A percentile compares a stretch with the other conserved stretches of the same genome.
Conservation (phyloP, 768 basidiomycete species). For the Symmetrospora coprosmae region DNA sequence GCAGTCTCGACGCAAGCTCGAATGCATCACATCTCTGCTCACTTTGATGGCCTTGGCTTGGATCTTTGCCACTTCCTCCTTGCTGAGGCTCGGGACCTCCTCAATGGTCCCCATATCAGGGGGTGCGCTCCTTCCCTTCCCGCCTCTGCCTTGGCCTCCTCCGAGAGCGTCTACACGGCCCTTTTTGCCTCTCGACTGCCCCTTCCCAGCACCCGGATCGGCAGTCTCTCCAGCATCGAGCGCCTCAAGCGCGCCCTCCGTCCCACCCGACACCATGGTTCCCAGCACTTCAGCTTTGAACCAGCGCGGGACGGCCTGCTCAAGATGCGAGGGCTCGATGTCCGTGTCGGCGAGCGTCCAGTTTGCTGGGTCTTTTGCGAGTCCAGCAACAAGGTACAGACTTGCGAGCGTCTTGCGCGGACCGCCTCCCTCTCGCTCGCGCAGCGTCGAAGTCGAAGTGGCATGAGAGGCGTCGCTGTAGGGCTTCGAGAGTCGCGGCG, state of each 20-base stretch:
- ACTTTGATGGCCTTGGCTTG: conserved; percentile 82
- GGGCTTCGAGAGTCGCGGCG: neutral
- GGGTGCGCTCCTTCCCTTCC: conserved; percentile 44
- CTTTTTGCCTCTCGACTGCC: conserved; percentile 52
- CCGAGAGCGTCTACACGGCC: too few species aligned
- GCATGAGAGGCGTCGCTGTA: neutral
- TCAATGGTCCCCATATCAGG: neutral
- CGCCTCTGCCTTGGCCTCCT: too few species aligned
- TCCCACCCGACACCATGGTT: conserved; percentile 69
- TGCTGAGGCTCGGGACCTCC: conserved; percentile 46
- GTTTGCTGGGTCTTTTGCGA: conserved; percentile 74
- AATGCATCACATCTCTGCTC: conserved; percentile 22
- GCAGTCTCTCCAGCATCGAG: conserved; percentile 40
- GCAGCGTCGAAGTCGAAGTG: neutral
- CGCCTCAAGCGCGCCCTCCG: conserved; percentile 31
- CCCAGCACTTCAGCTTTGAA: conserved; percentile 86
- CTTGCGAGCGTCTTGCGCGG: conserved; percentile 28
- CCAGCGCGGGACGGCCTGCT: conserved; percentile 73
- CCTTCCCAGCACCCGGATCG: conserved; percentile 24
- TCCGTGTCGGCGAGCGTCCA: conserved; percentile 55
- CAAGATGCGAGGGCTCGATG: conserved; percentile 58
- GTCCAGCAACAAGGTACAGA: conserved; percentile 43
- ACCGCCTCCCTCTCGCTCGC: too few species aligned
- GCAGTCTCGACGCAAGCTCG: conserved; percentile 4
- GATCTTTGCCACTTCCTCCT: conserved; percentile 79